phyloP scores from a whole-genome alignment of 2,329 filamentous ascomycete species.

The Dactylonectria estremocensis region DNA sequence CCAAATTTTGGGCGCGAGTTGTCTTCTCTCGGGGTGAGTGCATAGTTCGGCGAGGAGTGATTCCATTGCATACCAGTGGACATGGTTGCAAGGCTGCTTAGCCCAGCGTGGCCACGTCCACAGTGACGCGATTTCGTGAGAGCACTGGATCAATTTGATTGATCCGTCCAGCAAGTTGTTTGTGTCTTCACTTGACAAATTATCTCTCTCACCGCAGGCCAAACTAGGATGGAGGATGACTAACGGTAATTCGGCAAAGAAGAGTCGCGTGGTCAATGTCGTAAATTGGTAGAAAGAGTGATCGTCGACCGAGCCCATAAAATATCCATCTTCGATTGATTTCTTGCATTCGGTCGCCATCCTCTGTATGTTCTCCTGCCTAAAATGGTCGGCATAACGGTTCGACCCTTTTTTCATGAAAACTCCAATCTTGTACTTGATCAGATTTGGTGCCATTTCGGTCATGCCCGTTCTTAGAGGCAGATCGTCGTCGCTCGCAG shows the following conservation, averaged over 20 bases:
- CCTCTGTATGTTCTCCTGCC: constrained; percentile 13
- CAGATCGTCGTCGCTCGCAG: background rate
- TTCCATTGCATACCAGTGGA: constrained; percentile 26
- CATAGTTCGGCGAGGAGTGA: constrained; percentile 16
- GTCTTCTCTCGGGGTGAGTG: background rate
- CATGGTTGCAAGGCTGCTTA: constrained; percentile 16
- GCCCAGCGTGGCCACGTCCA: constrained; percentile 21
- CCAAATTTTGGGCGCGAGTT: constrained; percentile 17
- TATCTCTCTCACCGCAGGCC: constrained; percentile 8
- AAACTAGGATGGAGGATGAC: constrained; percentile 25
- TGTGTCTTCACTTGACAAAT: background rate
- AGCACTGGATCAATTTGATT: constrained; percentile 26
- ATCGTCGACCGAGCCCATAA: constrained; percentile 19
- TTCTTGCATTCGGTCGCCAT: constrained; percentile 10
- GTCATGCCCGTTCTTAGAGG: constrained; percentile 28
- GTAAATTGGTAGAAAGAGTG: constrained; percentile 25
- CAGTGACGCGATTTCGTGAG: constrained; percentile 21
- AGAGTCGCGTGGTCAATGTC: constrained; percentile 16
- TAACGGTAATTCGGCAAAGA: constrained; percentile 21
- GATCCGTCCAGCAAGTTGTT: constrained; percentile 12
- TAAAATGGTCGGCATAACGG: background rate
- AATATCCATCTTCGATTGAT: constrained; percentile 21
- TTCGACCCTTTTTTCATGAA: constrained; percentile 14
- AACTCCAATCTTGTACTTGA: constrained; percentile 27
- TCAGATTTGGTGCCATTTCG: constrained; percentile 26